Percentiles rank a stretch among this genome's conserved stretches.
These are phyloP conservation scores for Coemansia sp. DNA, from an alignment of 192 early-diverging fungal genomes.

Conservation along the genomic window DNA sequence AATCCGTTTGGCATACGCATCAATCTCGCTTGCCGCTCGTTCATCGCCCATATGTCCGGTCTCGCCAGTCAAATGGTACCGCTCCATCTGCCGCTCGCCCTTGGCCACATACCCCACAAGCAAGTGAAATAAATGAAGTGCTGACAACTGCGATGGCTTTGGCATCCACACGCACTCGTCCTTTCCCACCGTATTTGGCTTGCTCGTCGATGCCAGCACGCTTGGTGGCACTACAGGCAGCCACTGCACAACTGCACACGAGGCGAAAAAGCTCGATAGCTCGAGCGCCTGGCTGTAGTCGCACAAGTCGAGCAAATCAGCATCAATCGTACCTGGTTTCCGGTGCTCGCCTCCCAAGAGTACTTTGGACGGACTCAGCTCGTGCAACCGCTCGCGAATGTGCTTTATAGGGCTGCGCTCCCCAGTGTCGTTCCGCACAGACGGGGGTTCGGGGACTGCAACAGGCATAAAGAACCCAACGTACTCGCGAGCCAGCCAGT, in stretches of 20 bases:
- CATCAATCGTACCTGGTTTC: slow-evolving; percentile 10
- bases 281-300: slow-evolving; percentile 23
- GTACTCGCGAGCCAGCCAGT: slow-evolving; percentile 33
- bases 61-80: slow-evolving; percentile 21
- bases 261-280: slow-evolving; percentile 26
- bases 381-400: slow-evolving; percentile 32
- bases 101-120: slow-evolving; percentile 30
- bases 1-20: slow-evolving; percentile 24
- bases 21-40: not conserved
- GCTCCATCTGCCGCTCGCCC: slow-evolving; percentile 47
- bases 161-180: slow-evolving; percentile 34
- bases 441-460: slow-evolving; percentile 22
- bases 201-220: slow-evolving; percentile 8
- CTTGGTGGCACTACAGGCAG: slow-evolving; percentile 23
- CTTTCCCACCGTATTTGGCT: not conserved
- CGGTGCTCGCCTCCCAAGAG: not conserved
- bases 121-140: slow-evolving; percentile 32
- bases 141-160: slow-evolving; percentile 19
- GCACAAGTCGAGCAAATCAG: slow-evolving; percentile 33
- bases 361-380: slow-evolving; percentile 20
- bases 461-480: slow-evolving; percentile 40
- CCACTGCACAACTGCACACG: slow-evolving; percentile 32
- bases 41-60: not conserved
- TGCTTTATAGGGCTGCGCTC: slow-evolving; percentile 32
- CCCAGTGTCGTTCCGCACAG: slow-evolving; percentile 1